phyloP scores from a whole-genome alignment of 129 eudicot genomes.

The Arctium lappa region DNA sequence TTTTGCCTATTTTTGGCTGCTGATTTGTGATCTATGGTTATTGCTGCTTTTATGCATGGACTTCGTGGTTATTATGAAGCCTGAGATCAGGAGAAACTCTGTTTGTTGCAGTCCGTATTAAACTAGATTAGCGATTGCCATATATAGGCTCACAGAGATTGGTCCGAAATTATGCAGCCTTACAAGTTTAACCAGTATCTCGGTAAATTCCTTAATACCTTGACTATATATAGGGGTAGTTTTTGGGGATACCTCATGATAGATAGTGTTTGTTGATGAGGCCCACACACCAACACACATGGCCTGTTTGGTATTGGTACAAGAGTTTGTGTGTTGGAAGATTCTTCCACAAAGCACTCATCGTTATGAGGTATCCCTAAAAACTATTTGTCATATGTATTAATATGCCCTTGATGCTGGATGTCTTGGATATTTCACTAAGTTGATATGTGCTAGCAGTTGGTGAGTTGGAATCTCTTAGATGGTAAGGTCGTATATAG shows the following conservation, averaged over 20 bases:
- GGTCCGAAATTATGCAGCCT: background rate
- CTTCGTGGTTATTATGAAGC: background rate
- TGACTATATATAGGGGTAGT: background rate
- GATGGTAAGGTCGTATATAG: background rate
- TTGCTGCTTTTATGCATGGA: conserved; percentile 1
- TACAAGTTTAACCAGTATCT: background rate
- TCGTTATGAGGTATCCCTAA: background rate
- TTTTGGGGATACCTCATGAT: background rate
- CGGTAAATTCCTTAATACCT: background rate
- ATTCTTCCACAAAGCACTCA: background rate
- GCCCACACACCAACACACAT: background rate
- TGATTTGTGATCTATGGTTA: background rate
- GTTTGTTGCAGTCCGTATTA: background rate
- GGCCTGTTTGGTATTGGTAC: background rate
- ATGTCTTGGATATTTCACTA: background rate
- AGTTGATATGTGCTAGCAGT: background rate
- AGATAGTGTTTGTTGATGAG: background rate
- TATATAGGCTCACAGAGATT: background rate
- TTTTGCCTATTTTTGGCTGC: background rate
- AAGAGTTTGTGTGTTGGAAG: background rate
- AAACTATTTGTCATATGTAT: background rate
- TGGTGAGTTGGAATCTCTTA: background rate
- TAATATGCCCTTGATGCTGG: background rate
- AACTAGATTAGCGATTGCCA: background rate
- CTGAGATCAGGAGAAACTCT: background rate